Conservation (phyloP, 129 eudicot genomes). For the Pseudognaphalium luteoalbum region DNA sequence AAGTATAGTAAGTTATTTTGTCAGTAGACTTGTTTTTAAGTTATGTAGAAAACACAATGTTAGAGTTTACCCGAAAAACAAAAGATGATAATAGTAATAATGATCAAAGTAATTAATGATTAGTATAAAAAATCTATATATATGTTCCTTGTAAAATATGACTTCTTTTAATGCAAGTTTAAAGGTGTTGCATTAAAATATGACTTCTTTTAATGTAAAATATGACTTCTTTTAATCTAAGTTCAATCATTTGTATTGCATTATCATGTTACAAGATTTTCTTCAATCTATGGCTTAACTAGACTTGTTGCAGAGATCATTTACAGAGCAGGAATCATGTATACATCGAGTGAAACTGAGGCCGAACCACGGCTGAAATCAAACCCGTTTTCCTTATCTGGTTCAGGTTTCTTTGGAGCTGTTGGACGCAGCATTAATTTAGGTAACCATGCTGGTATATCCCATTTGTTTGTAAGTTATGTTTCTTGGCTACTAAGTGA, state of each 20-base stretch:
- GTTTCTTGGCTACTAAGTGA: slow-evolving; percentile 4
- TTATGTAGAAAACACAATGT: no score
- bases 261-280: background rate
- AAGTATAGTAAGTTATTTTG: no score
- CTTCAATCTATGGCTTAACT: slow-evolving; percentile 65
- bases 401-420: slow-evolving; percentile 74
- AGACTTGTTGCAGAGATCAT: slow-evolving; percentile 71
- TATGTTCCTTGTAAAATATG: background rate
- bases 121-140: background rate
- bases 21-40: no score
- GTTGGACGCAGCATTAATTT: slow-evolving; percentile 89
- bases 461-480: background rate
- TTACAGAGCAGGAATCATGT: slow-evolving; percentile 99
- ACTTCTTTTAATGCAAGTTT: background rate
- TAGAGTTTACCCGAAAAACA: background rate
- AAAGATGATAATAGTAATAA: background rate
- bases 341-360: slow-evolving; percentile 55
- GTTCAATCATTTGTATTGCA: background rate
- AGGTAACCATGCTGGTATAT: slow-evolving; percentile 42
- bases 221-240: background rate
- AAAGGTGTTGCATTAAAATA: background rate
- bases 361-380: slow-evolving; percentile 49
- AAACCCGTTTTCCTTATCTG: slow-evolving; percentile 75
- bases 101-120: background rate
- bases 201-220: background rate